phyloP scores from a whole-genome alignment of 2,329 filamentous ascomycete species.

The Penicillium sp. region DNA sequence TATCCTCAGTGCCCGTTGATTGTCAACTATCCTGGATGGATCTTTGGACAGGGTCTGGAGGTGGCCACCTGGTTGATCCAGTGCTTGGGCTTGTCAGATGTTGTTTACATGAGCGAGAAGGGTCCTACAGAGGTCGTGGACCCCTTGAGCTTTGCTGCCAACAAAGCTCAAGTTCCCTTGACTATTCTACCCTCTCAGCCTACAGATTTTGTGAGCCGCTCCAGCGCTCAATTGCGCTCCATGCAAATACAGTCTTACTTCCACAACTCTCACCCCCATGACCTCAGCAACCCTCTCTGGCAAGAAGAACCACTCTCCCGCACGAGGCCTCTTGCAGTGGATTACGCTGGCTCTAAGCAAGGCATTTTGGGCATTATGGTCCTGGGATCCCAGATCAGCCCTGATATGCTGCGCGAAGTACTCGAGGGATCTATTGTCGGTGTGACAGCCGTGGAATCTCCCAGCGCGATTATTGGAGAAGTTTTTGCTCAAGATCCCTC shows the following conservation, averaged over 20 bases:
- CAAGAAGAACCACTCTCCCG: slow-evolving; percentile 45
- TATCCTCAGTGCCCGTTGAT: slow-evolving; percentile 51
- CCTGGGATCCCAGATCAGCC: slow-evolving; percentile 49
- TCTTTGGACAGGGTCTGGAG: slow-evolving; percentile 52
- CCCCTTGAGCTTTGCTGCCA: slow-evolving; percentile 42
- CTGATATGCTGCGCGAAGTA: slow-evolving; percentile 49
- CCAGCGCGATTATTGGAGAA: slow-evolving; percentile 28
- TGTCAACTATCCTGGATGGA: slow-evolving; percentile 58
- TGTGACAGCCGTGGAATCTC: slow-evolving; percentile 50
- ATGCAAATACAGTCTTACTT: slow-evolving; percentile 65
- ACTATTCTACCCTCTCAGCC: slow-evolving; percentile 49
- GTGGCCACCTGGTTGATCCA: slow-evolving; percentile 48
- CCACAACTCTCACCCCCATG: slow-evolving; percentile 42
- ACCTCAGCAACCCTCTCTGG: slow-evolving; percentile 42
- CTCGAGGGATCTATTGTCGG: slow-evolving; percentile 56
- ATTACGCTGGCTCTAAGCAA: slow-evolving; percentile 46
- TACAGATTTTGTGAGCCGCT: slow-evolving; percentile 45
- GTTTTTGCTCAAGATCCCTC: background rate
- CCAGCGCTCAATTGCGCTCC: slow-evolving; percentile 51
- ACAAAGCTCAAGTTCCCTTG: slow-evolving; percentile 35
- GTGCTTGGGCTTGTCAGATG: slow-evolving; percentile 49
- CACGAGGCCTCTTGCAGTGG: slow-evolving; percentile 49
- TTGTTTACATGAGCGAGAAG: slow-evolving; percentile 54
- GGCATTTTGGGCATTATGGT: slow-evolving; percentile 53
- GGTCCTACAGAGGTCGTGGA: slow-evolving; percentile 45